These are phyloP conservation scores for Aspergillus sp. DNA, from an alignment of 2,329 filamentous ascomycete species.

Conservation along the genomic window DNA sequence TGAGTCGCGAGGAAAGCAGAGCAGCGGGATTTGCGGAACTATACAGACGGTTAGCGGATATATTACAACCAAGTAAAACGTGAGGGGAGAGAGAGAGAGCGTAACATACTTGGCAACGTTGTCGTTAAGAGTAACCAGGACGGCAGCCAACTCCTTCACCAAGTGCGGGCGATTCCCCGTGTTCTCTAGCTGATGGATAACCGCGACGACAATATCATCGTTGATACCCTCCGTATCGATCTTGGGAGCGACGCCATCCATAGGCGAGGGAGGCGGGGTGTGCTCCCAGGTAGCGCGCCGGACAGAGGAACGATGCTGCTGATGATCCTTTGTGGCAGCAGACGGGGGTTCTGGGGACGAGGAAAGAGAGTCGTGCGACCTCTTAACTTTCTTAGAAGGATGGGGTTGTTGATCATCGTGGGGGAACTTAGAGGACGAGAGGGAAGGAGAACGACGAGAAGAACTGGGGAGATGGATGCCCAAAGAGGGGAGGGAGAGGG, in stretches of 20 bases:
- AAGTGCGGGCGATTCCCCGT: conserved; percentile 88
- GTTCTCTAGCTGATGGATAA: conserved; percentile 78
- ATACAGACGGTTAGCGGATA: conserved; percentile 11
- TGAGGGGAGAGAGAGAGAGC: neutral
- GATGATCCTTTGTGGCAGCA: conserved; percentile 8
- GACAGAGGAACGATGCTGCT: conserved; percentile 13
- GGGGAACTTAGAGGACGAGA: conserved; percentile 50
- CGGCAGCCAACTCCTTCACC: conserved; percentile 81
- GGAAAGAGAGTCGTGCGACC: conserved; percentile 55
- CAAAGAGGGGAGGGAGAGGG: conserved; percentile 81
- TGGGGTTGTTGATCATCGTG: conserved; percentile 43
- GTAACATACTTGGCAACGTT: conserved; percentile 81
- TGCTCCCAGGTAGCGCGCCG: conserved; percentile 53
- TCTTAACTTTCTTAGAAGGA: conserved; percentile 64
- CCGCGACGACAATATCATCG: conserved; percentile 89
- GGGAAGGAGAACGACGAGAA: conserved; percentile 51
- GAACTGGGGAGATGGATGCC: conserved; percentile 72
- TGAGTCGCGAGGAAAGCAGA: conserved; percentile 86
- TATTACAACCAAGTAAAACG: conserved; percentile 4
- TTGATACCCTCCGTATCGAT: conserved; percentile 78
- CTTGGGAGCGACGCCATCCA: conserved; percentile 44
- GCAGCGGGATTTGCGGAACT: conserved; percentile 94
- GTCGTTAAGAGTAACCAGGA: conserved; percentile 66
- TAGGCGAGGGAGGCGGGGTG: conserved; percentile 73
- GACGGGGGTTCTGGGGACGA: conserved; percentile 32